Evolutionary conservation across 352 stramenopile species (phyloP).

Genomic region (Globisporangium abappressorium): DNA sequence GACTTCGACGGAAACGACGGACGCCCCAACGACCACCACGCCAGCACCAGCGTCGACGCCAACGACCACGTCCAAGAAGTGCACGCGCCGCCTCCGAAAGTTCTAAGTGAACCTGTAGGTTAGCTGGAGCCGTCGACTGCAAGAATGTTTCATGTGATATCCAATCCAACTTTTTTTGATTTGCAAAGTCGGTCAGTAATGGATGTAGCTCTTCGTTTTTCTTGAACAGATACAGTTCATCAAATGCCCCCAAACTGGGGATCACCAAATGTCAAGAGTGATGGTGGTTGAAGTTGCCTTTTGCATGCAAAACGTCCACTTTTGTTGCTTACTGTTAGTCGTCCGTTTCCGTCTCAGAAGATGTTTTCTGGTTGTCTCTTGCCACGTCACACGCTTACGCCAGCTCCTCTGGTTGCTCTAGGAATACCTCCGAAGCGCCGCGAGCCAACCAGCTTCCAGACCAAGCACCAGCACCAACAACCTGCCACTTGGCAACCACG

Average conservation of each 20-base stretch:
- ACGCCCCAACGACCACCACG: not conserved
- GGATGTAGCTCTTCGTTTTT: slow-evolving; percentile 8
- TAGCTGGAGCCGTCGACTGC: not conserved
- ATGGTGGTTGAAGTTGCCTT: slow-evolving; percentile 9
- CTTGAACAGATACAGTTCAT: not conserved
- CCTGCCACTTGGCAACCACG: not conserved
- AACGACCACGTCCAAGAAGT: slow-evolving; percentile 8
- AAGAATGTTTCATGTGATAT: not conserved
- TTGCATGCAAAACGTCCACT: not conserved
- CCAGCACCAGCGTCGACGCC: not conserved
- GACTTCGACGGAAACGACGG: not conserved
- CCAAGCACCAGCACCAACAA: not conserved
- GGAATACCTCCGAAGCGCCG: not conserved
- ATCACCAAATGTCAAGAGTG: not conserved
- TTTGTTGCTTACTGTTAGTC: not conserved
- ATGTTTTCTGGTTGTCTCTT: not conserved
- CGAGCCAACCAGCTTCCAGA: not conserved
- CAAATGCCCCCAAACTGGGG: not conserved
- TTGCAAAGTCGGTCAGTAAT: not conserved
- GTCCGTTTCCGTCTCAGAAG: slow-evolving; percentile 1
- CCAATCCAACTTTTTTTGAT: not conserved
- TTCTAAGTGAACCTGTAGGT: not conserved
- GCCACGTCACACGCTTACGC: slow-evolving; percentile 5
- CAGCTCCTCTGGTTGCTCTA: not conserved
- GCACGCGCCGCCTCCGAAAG: slow-evolving; percentile 7